Evolutionary conservation across 192 early-diverging fungal species (phyloP), one percentile per base, ranked within the genome.

Genomic region (Mortierella hygrophila): DNA sequence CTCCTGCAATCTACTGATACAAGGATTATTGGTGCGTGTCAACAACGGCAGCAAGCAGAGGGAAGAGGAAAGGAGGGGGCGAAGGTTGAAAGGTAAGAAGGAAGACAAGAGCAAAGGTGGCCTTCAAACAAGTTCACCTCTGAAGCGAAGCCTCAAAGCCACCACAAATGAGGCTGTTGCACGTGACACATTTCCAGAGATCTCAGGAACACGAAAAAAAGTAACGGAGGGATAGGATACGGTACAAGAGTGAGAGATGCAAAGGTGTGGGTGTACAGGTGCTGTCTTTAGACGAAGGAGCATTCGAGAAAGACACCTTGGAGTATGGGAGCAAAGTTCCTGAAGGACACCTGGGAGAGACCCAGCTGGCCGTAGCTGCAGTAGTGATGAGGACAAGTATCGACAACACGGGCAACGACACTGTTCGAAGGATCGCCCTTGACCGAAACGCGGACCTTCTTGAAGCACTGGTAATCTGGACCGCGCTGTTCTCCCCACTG

Each of bases 331-430:
- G 77, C 77, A 41, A 78, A 78, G 40, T 72, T 55, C 38, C 71
- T 32, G 69, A 78, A 78, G 20, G 77, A 69, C 3, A 35, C 52
- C 26, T 42, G 77, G 23, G 77, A 78, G 6, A 78, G 68, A n/a
- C 72, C 77, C 20, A 71, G 65, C 7, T 68, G 65, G 13, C 77
- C 77, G 23, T 42, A 44, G 52, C 57, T 69, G 52, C 77, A 78
- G 52, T 78, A 60, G 32, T 52, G 47, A 40, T 78, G 40, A n/a
- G 77, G 77, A 52, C 77, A 78, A 2, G 77, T 78, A 38, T 78
- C 77, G 49, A 78, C 77, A 23, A 78, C 47, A 11, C 77, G 77
- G n/a, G 72, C 77, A 70, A 78, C 69, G 41, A 72, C 77, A n/a
- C 65, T 70, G 15, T 69, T 69, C 35, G 37, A 44, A 21, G 77